Evolutionary conservation across 768 basidiomycete genomes (phyloP), one percentile per base, ranked within the genome.

Genomic region (Cystobasidium tubakii): DNA sequence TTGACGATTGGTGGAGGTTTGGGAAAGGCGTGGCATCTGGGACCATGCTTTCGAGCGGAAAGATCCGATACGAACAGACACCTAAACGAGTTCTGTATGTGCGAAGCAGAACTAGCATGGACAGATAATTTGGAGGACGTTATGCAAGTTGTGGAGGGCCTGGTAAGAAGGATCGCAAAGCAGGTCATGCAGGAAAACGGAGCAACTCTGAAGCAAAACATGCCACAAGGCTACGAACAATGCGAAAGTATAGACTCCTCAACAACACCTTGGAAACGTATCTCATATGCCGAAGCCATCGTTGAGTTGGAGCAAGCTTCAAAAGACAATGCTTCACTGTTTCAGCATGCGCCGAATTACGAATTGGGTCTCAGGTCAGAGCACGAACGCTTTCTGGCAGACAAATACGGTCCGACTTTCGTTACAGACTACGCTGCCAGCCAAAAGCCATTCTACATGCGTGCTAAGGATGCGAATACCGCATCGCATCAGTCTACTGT

Each of bases 41-140:
- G 90, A 0, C 94, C 96, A 0, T 89, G 90, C 76, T 99, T 99
- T 82, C 89, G 96, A 19, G 95, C 96, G 25, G 96, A 99, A 80
- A 87, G 87, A 4, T 90, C 89, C 1, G 85, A 88, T 77, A 97
- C 95, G 1, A 86, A 87, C 36, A 85, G 95, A n/a, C 96, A 99
- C 80, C 86, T 99, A 15, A 88, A 91, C 64, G 96, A 99, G 81
- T 99, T 99, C 81, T 97, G 92, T 90, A 99, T 99, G 96, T 86
- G 97, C 67, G 96, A 99, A 82, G 94, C 91, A 0, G 96, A 99
- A 80, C 88, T 91, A 86, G 87, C 87, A 0, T 89, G 87, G 1
- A 34, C 57, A 25, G 76, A 77, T 27, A 80, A 80, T 9, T 80
- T 89, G 2, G 82, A 83, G 1, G 83, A 84, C 50, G 80, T 90